These are phyloP conservation scores for Echites panduratus DNA, from an alignment of 257 asterid genomes.

Conservation along the genomic window DNA sequence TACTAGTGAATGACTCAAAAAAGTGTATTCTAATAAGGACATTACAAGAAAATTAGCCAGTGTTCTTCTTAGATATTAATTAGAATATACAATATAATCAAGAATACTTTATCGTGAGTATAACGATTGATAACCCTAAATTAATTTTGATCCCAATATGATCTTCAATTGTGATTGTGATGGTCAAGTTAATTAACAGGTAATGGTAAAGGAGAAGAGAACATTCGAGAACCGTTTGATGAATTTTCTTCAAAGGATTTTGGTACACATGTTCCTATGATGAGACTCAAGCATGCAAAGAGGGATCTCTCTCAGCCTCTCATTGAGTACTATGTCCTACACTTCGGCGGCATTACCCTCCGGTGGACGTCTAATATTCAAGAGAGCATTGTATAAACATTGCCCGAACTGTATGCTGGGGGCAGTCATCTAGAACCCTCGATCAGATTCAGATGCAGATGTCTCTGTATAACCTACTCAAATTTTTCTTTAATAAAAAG, in stretches of 20 bases:
- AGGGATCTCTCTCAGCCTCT: not conserved
- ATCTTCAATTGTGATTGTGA: no score
- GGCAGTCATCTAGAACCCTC: not conserved
- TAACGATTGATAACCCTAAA: no score
- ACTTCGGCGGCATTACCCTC: not conserved
- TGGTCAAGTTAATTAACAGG: no score
- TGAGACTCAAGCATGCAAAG: slow-evolving; percentile 6
- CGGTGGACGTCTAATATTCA: not conserved
- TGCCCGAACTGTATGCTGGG: not conserved
- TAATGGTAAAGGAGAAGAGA: not conserved
- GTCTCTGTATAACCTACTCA: not conserved
- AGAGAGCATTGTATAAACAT: not conserved
- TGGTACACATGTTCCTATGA: not conserved
- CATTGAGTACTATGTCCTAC: not conserved
- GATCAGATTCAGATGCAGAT: not conserved
- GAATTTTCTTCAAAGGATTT: not conserved
- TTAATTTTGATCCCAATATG: no score
- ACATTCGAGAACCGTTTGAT: not conserved
- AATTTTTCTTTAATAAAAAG: not conserved
- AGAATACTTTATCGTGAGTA: no score
- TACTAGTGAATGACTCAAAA: no score
- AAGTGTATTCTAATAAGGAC: no score
- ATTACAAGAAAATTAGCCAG: no score
- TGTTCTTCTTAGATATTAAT: no score
- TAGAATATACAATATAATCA: no score